Base-by-base conservation (phyloP, 176 grass and related monocot species). In the Lolium multiflorum region DNA sequence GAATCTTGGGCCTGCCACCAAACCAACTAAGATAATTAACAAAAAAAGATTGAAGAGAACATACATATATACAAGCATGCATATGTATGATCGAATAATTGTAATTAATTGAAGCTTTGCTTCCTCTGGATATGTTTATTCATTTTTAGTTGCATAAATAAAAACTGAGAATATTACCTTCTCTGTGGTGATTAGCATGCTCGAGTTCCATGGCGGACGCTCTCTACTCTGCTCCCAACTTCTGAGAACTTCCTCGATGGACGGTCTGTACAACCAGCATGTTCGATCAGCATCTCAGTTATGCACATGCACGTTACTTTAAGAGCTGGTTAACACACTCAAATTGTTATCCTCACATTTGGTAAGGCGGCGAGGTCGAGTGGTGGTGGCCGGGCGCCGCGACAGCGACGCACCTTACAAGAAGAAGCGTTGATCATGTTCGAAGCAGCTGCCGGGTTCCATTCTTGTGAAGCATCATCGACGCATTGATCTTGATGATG, bases 171-270 rank as follows among this genome's bases (percentile, higher is more conserved):
- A 7, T 24, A 24, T 15, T 80, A 91, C 89, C 85, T 88, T 68
- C 39, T 84, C 61, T 81, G 17, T 2, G 35, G 81, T 25, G 49
- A 62, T 49, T 49, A 49, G 43, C 51, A 76, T 46, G 51, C 75
- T 74, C 41, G 69, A 84, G 31, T 81, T 14, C 85, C 76, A 68
- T 55, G 77, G 85, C 68, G 69, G 49, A 76, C 21, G 69, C 8
- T 51, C 60, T 84, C 70, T 88, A 18, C 55, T 91, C 62, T 87
- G 49, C 25, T 87, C 89, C 89, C 86, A 86, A 51, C 41, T 75
- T 86, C 92, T 84, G 56, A 86, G 70, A 31, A 89, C 39, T 44
- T 81, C 79, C 5, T 83, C 83, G 20, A 89, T 65, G 3, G 86
- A 83, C 14, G 46, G 83, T 39, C 92, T 93, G 91, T n/a, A 46